phyloP scores from a whole-genome alignment of 2,329 filamentous ascomycete species.

The Botrytis sinoallii region DNA sequence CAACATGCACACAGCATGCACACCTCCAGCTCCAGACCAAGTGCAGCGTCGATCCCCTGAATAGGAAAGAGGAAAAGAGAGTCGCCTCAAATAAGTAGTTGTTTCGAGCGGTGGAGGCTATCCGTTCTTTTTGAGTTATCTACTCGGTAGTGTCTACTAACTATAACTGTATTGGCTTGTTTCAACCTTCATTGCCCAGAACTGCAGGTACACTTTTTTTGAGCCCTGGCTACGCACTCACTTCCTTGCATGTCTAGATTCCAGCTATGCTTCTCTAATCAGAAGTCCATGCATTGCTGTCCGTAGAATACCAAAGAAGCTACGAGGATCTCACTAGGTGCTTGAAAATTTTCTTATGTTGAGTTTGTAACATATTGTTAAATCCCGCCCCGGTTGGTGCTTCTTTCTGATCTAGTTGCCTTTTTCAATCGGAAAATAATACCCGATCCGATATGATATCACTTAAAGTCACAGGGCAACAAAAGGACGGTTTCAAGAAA shows the following conservation, averaged over 20 bases:
- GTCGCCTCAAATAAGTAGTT: not conserved
- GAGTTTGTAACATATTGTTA: not conserved
- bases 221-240: not conserved
- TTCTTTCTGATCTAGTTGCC: not conserved
- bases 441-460: not conserved
- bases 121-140: not conserved
- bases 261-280: no score
- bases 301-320: not conserved
- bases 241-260: not conserved
- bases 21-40: not conserved
- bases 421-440: not conserved
- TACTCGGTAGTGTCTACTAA: not conserved
- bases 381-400: not conserved
- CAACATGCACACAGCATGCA: not conserved
- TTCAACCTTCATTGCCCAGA: not conserved
- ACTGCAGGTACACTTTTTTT: not conserved
- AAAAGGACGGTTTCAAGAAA: not conserved
- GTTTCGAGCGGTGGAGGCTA: not conserved
- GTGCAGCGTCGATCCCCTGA: slow-evolving; percentile 7
- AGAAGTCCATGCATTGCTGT: not conserved
- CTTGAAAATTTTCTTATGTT: not conserved
- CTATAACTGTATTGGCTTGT: not conserved
- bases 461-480: not conserved
- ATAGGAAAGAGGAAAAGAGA: not conserved
- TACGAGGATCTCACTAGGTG: slow-evolving; percentile 1